Evolutionary conservation across 1,284 basidiomycete species (phyloP).

Genomic region (Rhodofomes roseus): DNA sequence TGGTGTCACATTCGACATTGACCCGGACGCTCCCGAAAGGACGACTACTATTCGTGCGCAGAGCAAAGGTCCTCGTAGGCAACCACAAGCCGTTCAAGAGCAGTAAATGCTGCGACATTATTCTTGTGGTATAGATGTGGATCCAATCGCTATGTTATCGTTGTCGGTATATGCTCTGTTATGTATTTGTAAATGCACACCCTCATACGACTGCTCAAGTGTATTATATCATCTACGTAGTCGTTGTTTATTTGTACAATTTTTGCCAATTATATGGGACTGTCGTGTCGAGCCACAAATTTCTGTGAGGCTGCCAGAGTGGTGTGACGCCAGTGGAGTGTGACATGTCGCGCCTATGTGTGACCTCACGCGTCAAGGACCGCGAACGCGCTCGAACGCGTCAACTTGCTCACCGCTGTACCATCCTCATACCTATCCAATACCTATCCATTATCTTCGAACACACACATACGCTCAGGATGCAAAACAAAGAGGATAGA

Average conservation of each 20-base stretch:
- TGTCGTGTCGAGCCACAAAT: too few species aligned
- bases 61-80: not conserved
- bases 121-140: conserved; percentile 1
- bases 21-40: conserved; percentile 27
- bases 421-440: not conserved
- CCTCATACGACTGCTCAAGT: not conserved
- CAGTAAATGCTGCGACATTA: not conserved
- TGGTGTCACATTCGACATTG: conserved; percentile 61
- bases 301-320: too few species aligned
- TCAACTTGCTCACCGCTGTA: not conserved
- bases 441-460: not conserved
- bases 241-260: not conserved
- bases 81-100: not conserved
- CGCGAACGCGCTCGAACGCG: conserved; percentile 1
- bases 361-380: conserved; percentile 3
- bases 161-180: conserved; percentile 11
- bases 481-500: conserved; percentile 7
- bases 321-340: conserved; percentile 3
- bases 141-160: conserved; percentile 11
- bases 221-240: conserved; percentile 13
- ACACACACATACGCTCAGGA: not conserved
- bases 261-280: too few species aligned
- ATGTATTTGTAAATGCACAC: not conserved
- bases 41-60: conserved; percentile 54
- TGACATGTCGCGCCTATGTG: conserved; percentile 8